Base-by-base conservation (phyloP, 805 yeast genomes). In the Teunomyces atbi region DNA sequence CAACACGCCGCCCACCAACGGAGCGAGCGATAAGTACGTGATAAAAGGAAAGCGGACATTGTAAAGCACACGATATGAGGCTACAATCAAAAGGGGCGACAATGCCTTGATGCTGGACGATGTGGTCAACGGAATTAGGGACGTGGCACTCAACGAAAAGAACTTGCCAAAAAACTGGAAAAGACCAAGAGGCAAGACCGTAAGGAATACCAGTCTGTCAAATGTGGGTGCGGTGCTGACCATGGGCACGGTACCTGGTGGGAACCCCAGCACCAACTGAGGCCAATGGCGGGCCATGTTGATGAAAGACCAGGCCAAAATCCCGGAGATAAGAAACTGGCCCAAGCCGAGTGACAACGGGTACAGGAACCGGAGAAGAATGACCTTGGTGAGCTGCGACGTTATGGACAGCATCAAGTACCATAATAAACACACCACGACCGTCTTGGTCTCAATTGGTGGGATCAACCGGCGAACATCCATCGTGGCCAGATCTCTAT, bases 71-170 rank as follows among this genome's bases (percentile, higher is more conserved):
- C 83, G 68, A 58, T 84, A 85, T 2, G 84, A 77, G 0, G 72
- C 37, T 1, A 84, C 82, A 27, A 84, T 77, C 18, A 84, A 64
- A 37, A 84, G 61, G 0, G 90, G 90, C 2, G 86, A 78, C 19
- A 84, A 61, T 0, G 89, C 83, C 63, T 84, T 78, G n/a, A 84
- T 74, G 47, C 86, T 82, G 1, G 88, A 82, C 1, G 83, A 86
- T 0, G 89, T 81, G 0, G 89, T 83, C 11, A 84, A 76, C 0
- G 88, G 82, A 5, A 83, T 82, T 35, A 80, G 56, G 5, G 86
- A 77, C 0, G 87, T 83, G 0, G 89, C 89, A 30, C 78, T 75
- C 34, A 84, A 75, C 3, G 82, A 78, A 57, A 81, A 80, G 55
- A 74, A 73, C 59, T 83, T 83, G 2, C 89, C 89, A 13, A 76